These are phyloP conservation scores for Yarrowia sp. DNA, from an alignment of 805 yeast species.

Conservation along the genomic window DNA sequence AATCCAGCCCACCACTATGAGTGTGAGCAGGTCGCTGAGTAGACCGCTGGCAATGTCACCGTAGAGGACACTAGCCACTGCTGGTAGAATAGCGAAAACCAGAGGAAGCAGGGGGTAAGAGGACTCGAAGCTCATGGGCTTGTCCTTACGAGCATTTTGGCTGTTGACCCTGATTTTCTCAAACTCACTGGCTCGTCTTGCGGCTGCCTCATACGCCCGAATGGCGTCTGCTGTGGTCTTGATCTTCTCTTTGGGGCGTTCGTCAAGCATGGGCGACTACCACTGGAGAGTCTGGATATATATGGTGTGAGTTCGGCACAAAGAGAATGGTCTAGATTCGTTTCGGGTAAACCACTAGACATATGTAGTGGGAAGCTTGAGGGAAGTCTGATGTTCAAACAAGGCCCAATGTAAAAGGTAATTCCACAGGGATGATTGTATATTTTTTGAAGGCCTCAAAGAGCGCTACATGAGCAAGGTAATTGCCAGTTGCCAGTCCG, in stretches of 20 bases:
- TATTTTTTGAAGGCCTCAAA: background rate
- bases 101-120: slow-evolving; percentile 24
- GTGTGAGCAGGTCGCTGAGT: slow-evolving; percentile 30
- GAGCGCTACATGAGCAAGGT: background rate
- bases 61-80: slow-evolving; percentile 27
- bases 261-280: slow-evolving; percentile 17
- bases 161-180: slow-evolving; percentile 9
- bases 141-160: slow-evolving; percentile 2
- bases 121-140: slow-evolving; percentile 5
- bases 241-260: slow-evolving; percentile 14
- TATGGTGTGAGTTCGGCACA: slow-evolving; percentile 20
- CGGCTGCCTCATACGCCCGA: slow-evolving; percentile 20
- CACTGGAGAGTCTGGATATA: slow-evolving; percentile 1
- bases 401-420: slow-evolving; percentile 6
- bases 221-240: slow-evolving; percentile 20
- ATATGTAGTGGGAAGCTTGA: slow-evolving; percentile 18
- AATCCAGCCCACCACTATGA: slow-evolving; percentile 31
- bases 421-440: background rate
- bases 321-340: slow-evolving; percentile 11
- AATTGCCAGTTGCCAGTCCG: background rate
- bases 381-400: background rate
- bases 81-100: slow-evolving; percentile 31
- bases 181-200: slow-evolving; percentile 17
- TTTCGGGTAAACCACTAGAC: slow-evolving; percentile 21
- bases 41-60: slow-evolving; percentile 30